Base-by-base conservation (phyloP, 2,329 filamentous ascomycete genomes). In the Trichoderma breve region DNA sequence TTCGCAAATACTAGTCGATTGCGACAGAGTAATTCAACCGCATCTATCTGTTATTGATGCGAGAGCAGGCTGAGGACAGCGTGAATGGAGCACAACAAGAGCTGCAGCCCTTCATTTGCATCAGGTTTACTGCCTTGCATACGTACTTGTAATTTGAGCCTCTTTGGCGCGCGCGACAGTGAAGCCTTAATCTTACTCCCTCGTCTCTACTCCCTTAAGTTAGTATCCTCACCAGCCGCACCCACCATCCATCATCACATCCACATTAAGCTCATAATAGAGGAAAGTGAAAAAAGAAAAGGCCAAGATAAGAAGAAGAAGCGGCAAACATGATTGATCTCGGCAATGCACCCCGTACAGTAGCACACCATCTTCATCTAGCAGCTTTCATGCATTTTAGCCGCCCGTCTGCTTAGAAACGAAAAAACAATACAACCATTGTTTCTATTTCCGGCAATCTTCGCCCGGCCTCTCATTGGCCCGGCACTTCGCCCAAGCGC, bases 371-470 rank as follows among this genome's bases (percentile, higher is more conserved):
- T 7, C 43, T 21, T 51, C n/a, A 51, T 30, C 3, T 18, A 64
- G 21, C 36, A 30, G 3, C 12, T n/a, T 51, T 21, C 9, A 18
- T 32, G 61, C 36, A 64, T n/a, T 18, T 39, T 67, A 67, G 53
- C 51, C 64, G 64, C 64, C 61, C 64, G 4, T 24, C 30, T 43
- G 28, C 47, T 53, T 28, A 28, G 9, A 30, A 32, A 6, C 64
- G 3, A n/a, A 57, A 58, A 65, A 12, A 43, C 39, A 47, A 32
- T 36, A 15, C 18, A 26, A 14, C 32, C 51, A n/a, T 1, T 39
- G 26, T 61, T 61, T 69, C 55, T 69, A 69, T 69, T 69, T 69
- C 21, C 66, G 26, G 26, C 66, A n/a, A 36, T 21, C 66, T n/a
- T n/a, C 36, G 14, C 36, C 66, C 51, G 9, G 55, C n/a, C 57